Base-by-base conservation (phyloP, 345 rosid species). In the Pseudoturritis turrita region DNA sequence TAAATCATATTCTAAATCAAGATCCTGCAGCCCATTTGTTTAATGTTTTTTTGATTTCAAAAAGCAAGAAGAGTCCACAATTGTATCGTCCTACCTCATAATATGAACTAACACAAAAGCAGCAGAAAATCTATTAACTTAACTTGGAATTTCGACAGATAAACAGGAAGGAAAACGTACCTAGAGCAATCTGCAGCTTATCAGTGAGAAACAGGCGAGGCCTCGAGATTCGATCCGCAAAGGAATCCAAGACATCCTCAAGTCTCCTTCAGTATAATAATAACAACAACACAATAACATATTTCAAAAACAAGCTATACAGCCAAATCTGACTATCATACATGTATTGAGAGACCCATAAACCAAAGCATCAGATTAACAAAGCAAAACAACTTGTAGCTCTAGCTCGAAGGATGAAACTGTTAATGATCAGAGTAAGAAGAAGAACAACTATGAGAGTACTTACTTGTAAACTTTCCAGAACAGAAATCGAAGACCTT, bases 151-250 rank as follows among this genome's bases (percentile, higher is more conserved):
- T 39, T 56, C 0, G 12, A 47, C 59, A 58, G 9, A 61, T 7
- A 56, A 73, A 47, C 25, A 10, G 57, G 54, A 78, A 15, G n/a
- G n/a, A n/a, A 47, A 26, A 47, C 83, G 70, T 83, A 94, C 98
- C 96, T 11, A 94, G 73, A 79, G 98, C 88, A 82, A 94, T 89
- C 74, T 77, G 90, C 85, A 95, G 81, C 89, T 95, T 91, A 82
- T 95, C 99, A 7, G 97, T 89, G 54, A 82, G 81, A 79, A 82
- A 91, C 61, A 95, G 82, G 62, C 88, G 93, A 9, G 99, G 96
- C 73, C 87, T 95, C 4, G 93, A 82, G 26, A 95, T 79, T 62
- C 90, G 87, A 74, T 95, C 99, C 51, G 99, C 99, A 84, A 91
- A 89, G 76, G 90, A 81, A 84, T 95, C 96, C 88, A 95, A 74